A percentile compares a stretch with the other conserved stretches of the same genome.
Conservation (phyloP, 176 grass and related monocot genomes). For the Carex myosuroides region DNA sequence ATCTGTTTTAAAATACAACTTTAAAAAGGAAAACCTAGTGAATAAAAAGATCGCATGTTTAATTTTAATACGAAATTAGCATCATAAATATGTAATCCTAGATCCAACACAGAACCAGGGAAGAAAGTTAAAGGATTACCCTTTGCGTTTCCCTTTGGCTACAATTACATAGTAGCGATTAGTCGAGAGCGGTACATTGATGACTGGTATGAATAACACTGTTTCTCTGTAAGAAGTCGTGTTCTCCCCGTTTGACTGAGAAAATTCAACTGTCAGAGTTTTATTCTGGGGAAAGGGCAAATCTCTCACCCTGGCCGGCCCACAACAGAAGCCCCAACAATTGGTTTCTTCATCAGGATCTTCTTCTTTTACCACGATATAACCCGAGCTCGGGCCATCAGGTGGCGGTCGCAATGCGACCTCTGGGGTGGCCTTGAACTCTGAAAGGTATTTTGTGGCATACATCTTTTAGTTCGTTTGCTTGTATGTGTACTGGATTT, state of each 20-base stretch:
- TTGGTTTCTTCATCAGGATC: constrained; percentile 10
- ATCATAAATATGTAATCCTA: not conserved
- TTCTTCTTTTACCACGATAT: constrained; percentile 33
- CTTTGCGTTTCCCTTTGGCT: constrained; percentile 23
- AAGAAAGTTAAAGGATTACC: constrained; percentile 9
- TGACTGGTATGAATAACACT: constrained; percentile 56
- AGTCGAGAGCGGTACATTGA: constrained; percentile 28
- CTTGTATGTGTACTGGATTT: not conserved
- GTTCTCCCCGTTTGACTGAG: not conserved
- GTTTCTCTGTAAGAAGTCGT: constrained; percentile 8
- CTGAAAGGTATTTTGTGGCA: constrained; percentile 35
- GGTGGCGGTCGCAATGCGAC: constrained; percentile 15
- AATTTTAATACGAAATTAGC: not conserved
- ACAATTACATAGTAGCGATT: constrained; percentile 50
- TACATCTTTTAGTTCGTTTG: constrained; percentile 35
- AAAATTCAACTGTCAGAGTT: constrained; percentile 5
- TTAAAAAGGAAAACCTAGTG: not conserved
- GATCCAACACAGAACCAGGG: not conserved
- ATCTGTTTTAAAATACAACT: not conserved
- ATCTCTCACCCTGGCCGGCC: constrained; percentile 20
- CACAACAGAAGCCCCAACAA: constrained; percentile 30
- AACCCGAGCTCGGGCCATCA: constrained; percentile 33
- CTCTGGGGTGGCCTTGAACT: constrained; percentile 31
- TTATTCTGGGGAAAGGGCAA: constrained; percentile 61
- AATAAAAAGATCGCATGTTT: not conserved